Base-by-base conservation (phyloP, 148 eudicot genomes). In the Pouteria glomerata region DNA sequence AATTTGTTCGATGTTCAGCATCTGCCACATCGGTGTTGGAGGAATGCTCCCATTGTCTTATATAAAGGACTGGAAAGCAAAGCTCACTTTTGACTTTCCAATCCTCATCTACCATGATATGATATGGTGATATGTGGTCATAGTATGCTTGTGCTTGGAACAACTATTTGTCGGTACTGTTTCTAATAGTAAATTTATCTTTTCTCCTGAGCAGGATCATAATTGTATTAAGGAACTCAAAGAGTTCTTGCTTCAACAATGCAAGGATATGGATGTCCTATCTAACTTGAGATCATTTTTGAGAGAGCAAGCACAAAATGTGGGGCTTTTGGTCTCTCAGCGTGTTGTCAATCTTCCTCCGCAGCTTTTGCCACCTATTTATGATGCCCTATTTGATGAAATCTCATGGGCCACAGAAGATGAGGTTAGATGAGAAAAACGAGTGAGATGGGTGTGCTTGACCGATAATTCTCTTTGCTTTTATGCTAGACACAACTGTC, bases 331-430 rank as follows among this genome's bases (percentile, higher is more conserved):
- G 77, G 89, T 95, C 47, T 92, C 96, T n/a, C 97, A 88, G 84
- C 84, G 90, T 61, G 89, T 95, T 61, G 86, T 80, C 58, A 95
- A 95, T 85, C 93, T 92, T 71, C 99, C 99, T 73, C 99, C 90
- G 33, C 97, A 92, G 81, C 93, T 95, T 50, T 75, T 95, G 80
- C 99, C 97, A 34, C 96, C 82, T 48, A 86, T 95, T 71, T 92
- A 95, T 73, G 88, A 88, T 88, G 85, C 80, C 41, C 89, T 95
- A 19, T 95, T 95, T 81, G 96, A 92, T 87, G 97, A 95, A 83
- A 78, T 95, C 45, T 75, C 84, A 16, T 92, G 97, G 97, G 99
- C 91, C 18, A 87, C 84, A 5, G 96, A 95, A 83, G 97, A 95
- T 66, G 99, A 95, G 98, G 98, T 94, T 70, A 78, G 85, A 72